Evolutionary conservation across 1,284 basidiomycete genomes (phyloP), one percentile per base, ranked within the genome.

Genomic region (Porogramme epimiltina): DNA sequence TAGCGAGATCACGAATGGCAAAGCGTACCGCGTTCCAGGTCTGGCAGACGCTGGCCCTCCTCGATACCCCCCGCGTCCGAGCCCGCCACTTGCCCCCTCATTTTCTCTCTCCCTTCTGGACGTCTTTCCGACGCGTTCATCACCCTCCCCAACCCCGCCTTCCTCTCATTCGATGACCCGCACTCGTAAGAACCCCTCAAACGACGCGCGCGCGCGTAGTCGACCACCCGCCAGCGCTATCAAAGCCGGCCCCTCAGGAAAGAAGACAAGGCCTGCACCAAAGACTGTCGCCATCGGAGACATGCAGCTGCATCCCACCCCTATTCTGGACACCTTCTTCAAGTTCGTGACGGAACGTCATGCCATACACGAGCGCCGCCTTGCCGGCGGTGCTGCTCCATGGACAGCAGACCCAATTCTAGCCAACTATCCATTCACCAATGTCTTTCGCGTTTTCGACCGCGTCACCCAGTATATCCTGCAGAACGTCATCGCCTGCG

Each of bases 371-470:
- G 58, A 64, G 38, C 63, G 63, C 36, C 70, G 72, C 19, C 48
- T 67, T 8, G 61, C 63, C 6, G 70, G 71, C 26, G 51, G 64
- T 26, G 62, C 64, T 13, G 51, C 47, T 18, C 71, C 72, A 15
- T 75, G 73, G 73, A 74, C 72, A 2, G 47, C 65, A 3, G 76
- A 78, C 58, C 49, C 59, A 1, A 68, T 73, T 18, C 60, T 78
- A 11, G 48, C 45, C 2, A 55, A 61, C 1, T 68, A 70, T 47
- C 66, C 68, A 10, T 78, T 76, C 59, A 74, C 72, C 38, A 77
- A 78, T 59, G 69, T 76, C 42, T 78, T 69, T 51, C 70, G 76
- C 33, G 66, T 73, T 13, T 69, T 70, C 47, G 76, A 78, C 60
- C 68, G 73, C 20, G 69, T 66, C 37, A 72, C 73, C 11, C 75